Evolutionary conservation across 2,329 filamentous ascomycete genomes (phyloP).

Genomic region (Fusarium annulatum): DNA sequence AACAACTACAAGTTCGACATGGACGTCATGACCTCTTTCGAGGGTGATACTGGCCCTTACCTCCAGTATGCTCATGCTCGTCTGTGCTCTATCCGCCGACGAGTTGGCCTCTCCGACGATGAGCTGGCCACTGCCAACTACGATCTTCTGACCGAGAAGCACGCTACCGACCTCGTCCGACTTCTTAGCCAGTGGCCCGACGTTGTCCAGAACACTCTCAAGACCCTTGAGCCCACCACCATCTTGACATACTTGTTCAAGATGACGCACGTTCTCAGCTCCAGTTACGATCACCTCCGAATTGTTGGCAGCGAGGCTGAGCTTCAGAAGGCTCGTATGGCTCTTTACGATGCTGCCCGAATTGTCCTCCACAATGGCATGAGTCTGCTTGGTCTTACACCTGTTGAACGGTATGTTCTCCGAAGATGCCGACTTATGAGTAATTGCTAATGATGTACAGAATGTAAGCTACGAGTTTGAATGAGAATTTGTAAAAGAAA

Average conservation of each 20-base stretch:
- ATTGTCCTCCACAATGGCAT: constrained; percentile 86
- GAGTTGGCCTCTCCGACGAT: constrained; percentile 63
- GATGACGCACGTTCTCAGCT: constrained; percentile 84
- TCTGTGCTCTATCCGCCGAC: constrained; percentile 72
- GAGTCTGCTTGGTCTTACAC: constrained; percentile 80
- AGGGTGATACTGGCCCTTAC: constrained; percentile 87
- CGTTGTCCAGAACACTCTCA: constrained; percentile 83
- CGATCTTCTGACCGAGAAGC: constrained; percentile 74
- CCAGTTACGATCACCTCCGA: constrained; percentile 83
- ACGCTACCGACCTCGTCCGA: constrained; percentile 79
- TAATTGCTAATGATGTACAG: constrained; percentile 29
- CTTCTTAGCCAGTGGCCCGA: constrained; percentile 88
- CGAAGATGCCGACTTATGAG: not conserved
- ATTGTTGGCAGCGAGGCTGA: constrained; percentile 83
- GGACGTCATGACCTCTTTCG: constrained; percentile 84
- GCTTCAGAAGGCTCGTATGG: constrained; percentile 74
- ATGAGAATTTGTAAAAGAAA: constrained; percentile 1
- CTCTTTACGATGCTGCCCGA: constrained; percentile 80
- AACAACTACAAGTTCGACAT: constrained; percentile 81
- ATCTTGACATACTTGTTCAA: constrained; percentile 77
- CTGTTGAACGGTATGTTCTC: constrained; percentile 68
- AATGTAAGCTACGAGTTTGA: constrained; percentile 37
- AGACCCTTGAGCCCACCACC: constrained; percentile 79
- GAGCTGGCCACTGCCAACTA: constrained; percentile 74
- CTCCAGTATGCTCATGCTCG: constrained; percentile 86